phyloP scores from a whole-genome alignment of 148 eudicot species.

The Chenopodium suecicum region DNA sequence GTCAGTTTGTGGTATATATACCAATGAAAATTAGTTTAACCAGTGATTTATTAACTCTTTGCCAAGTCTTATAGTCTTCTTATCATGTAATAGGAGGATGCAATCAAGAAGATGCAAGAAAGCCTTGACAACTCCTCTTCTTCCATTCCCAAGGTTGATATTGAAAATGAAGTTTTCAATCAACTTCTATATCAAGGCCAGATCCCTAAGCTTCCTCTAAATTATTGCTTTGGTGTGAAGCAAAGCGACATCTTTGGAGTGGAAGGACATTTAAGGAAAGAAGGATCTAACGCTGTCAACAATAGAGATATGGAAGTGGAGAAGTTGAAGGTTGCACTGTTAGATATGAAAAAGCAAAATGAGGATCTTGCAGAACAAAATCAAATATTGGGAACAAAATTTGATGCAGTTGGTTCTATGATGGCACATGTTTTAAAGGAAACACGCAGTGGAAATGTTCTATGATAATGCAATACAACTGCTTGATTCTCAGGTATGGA shows the following conservation, averaged over 20 bases:
- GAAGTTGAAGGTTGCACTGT: not conserved
- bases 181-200: not conserved
- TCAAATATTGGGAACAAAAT: too few relatives aligned
- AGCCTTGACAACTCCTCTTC: not conserved
- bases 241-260: not conserved
- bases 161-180: constrained; percentile 7
- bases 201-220: not conserved
- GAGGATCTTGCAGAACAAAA: not conserved
- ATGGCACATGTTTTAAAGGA: too few relatives aligned
- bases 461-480: too few relatives aligned
- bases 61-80: not conserved
- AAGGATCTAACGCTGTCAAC: not conserved
- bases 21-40: too few relatives aligned
- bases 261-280: not conserved
- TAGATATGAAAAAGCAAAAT: not conserved
- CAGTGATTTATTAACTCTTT: too few relatives aligned
- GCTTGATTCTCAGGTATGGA: too few relatives aligned
- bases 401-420: too few relatives aligned
- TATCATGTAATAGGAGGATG: not conserved
- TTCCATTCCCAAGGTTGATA: not conserved
- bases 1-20: not conserved
- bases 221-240: constrained; percentile 10
- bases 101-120: not conserved
- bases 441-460: too few relatives aligned
- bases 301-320: not conserved